Percentiles rank a stretch among this genome's conserved stretches.
phyloP scores from a whole-genome alignment of 805 yeast species.

The Brettanomyces bruxellensis region DNA sequence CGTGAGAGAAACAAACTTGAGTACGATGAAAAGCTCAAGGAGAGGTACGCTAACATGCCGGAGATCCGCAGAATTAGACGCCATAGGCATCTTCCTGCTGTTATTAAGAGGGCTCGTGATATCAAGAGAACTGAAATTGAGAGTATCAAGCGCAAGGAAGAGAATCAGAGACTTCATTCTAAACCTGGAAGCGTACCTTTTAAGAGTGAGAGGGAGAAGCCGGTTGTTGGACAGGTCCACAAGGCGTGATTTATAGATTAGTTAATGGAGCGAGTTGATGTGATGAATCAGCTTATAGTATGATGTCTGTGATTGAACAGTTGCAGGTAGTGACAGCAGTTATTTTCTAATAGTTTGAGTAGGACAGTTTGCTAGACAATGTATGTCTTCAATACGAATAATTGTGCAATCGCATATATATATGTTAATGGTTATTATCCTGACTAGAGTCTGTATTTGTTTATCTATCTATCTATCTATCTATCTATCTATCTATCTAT shows the following conservation, averaged over 20 bases:
- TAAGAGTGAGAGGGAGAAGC: conserved; percentile 74
- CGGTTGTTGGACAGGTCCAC: conserved; percentile 73
- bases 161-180: conserved; percentile 72
- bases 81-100: conserved; percentile 87
- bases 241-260: conserved; percentile 24
- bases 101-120: conserved; percentile 82
- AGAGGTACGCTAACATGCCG: conserved; percentile 92
- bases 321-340: not conserved
- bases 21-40: conserved; percentile 86
- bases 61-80: conserved; percentile 83
- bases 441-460: no score
- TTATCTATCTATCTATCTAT: no score
- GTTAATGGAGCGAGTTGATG: not conserved
- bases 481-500: no score
- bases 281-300: no score
- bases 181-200: conserved; percentile 51
- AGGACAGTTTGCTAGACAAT: no score
- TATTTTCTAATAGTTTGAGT: no score
- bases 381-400: no score
- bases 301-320: not conserved
- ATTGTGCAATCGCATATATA: no score
- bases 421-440: no score
- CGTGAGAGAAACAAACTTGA: conserved; percentile 77
- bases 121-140: conserved; percentile 69
- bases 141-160: conserved; percentile 71